These are phyloP conservation scores for Climacium dendroides DNA, from an alignment of 225 moss, liverwort and hornwort species.

Conservation along the genomic window DNA sequence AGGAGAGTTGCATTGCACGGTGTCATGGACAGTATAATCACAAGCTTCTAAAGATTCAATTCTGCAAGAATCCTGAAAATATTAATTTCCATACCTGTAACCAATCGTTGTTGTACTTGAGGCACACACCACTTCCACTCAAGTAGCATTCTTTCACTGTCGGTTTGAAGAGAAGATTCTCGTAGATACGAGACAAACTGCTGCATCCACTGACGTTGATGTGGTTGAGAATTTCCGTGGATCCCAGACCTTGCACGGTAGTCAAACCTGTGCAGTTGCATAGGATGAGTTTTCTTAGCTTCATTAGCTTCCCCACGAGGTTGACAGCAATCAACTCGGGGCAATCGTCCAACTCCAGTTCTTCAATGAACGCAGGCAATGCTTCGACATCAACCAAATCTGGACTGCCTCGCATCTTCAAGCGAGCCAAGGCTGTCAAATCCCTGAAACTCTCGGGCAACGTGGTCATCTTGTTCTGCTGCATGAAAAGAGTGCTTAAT, in stretches of 20 bases:
- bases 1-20: not conserved
- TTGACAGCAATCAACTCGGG: not conserved
- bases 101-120: conserved; percentile 13
- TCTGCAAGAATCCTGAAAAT: not conserved
- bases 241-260: not conserved
- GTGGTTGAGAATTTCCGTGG: not conserved
- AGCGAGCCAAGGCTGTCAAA: not conserved
- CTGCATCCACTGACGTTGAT: conserved; percentile 5
- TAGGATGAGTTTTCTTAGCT: not conserved
- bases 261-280: not conserved
- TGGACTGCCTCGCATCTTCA: not conserved
- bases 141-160: not conserved
- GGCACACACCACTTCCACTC: not conserved
- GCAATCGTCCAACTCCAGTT: not conserved
- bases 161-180: not conserved
- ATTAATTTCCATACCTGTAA: not conserved
- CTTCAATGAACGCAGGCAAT: not conserved
- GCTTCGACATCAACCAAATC: not conserved
- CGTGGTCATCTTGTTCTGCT: not conserved
- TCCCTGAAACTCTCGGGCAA: not conserved
- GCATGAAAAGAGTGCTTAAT: not conserved
- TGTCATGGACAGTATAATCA: not conserved
- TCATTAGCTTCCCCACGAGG: not conserved
- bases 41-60: not conserved
- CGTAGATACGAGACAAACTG: not conserved